A percentile compares a stretch with the other conserved stretches of the same genome.
Evolutionary conservation across 1,139 yeast genomes (phyloP).

Genomic region (Pichia sp.): DNA sequence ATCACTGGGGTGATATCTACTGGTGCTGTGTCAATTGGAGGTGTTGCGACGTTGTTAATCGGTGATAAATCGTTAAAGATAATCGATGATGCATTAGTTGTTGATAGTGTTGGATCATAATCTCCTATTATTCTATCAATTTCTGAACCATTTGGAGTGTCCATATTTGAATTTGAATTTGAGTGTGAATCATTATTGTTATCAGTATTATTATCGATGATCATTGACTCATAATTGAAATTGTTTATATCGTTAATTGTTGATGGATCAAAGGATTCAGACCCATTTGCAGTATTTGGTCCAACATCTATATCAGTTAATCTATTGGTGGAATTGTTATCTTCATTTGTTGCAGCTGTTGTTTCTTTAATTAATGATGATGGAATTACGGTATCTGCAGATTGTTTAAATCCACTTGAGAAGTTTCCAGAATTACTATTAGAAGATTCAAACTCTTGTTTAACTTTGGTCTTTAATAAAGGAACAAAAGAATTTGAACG

Average conservation of each 20-base stretch:
- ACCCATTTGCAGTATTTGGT: background rate
- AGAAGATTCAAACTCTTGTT: background rate
- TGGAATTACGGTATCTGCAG: conserved; percentile 1
- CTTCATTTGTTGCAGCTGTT: background rate
- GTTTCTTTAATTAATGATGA: background rate
- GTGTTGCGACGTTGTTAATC: background rate
- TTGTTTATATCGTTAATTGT: background rate
- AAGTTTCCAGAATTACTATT: background rate
- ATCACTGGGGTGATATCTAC: background rate
- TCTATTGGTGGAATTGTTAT: background rate
- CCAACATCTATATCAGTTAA: background rate
- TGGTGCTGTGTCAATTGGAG: background rate
- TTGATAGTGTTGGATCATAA: background rate
- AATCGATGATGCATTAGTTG: background rate
- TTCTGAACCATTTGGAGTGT: background rate
- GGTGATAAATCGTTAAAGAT: background rate
- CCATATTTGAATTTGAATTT: background rate
- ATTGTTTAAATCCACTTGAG: conserved; percentile 2
- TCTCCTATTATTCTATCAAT: background rate
- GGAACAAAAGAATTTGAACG: background rate
- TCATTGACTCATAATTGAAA: background rate
- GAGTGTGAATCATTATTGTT: background rate
- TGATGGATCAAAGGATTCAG: background rate
- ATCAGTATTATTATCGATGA: background rate
- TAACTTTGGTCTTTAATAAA: background rate